Conservation (phyloP, 495 filamentous ascomycete genomes). For the Xeromyces bisporus region DNA sequence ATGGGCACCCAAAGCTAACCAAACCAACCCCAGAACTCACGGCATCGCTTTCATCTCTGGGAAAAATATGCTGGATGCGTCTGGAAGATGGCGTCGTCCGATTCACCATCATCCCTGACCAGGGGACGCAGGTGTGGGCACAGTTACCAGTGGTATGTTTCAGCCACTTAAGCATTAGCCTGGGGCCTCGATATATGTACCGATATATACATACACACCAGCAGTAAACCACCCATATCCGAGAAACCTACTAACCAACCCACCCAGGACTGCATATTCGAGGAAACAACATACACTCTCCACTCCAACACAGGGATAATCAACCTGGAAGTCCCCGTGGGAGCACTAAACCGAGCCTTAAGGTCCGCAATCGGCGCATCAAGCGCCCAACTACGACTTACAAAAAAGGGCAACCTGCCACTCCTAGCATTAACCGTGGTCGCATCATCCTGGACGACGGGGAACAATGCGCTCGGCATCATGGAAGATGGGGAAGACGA, state of each 20-base stretch:
- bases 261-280: slow-evolving; percentile 70
- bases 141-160: slow-evolving; percentile 40
- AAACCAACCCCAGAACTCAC: slow-evolving; percentile 45
- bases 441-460: slow-evolving; percentile 28
- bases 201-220: too few species aligned
- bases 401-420: slow-evolving; percentile 75
- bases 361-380: slow-evolving; percentile 63
- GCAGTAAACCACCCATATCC: too few species aligned
- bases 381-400: slow-evolving; percentile 69
- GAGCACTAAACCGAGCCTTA: slow-evolving; percentile 65
- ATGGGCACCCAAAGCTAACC: background rate
- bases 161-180: too few species aligned
- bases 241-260: too few species aligned
- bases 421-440: slow-evolving; percentile 75
- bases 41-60: slow-evolving; percentile 69
- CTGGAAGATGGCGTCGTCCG: slow-evolving; percentile 71
- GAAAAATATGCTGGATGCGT: slow-evolving; percentile 86
- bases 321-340: slow-evolving; percentile 84
- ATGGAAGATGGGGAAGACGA: slow-evolving; percentile 19
- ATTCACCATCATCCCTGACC: slow-evolving; percentile 88
- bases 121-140: slow-evolving; percentile 91
- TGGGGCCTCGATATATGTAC: too few species aligned
- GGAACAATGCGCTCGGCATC: slow-evolving; percentile 28
- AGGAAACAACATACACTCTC: slow-evolving; percentile 53
- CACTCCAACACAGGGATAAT: slow-evolving; percentile 70